Evolutionary conservation across 2,329 filamentous ascomycete species (phyloP).

Genomic region (Aspergillus fructus): DNA sequence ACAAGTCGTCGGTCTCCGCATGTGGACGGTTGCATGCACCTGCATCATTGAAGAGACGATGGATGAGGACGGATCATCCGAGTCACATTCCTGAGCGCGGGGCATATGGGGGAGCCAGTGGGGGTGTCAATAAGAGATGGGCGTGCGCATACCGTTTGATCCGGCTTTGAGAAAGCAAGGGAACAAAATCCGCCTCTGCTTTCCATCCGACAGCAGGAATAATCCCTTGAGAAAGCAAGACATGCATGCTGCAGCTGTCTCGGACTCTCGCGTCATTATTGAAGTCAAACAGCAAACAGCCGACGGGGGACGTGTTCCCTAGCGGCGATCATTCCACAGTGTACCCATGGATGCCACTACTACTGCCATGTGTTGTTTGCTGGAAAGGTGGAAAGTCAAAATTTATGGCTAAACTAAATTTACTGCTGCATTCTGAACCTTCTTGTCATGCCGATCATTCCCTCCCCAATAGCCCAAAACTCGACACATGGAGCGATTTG

Average conservation of each 20-base stretch:
- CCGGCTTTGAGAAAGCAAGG: background rate
- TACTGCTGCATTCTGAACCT: too few species aligned
- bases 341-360: constrained; percentile 21
- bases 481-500: background rate
- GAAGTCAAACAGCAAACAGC: background rate
- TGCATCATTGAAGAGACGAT: too few species aligned
- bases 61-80: background rate
- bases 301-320: constrained; percentile 18
- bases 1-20: too few species aligned
- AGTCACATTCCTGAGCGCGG: background rate
- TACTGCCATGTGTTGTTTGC: constrained; percentile 18
- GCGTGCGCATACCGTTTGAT: background rate
- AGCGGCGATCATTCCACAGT: constrained; percentile 26
- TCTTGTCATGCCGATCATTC: too few species aligned
- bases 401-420: too few species aligned
- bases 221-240: background rate
- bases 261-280: background rate
- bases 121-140: background rate
- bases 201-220: background rate
- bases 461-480: background rate
- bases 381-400: constrained; percentile 20
- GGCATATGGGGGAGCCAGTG: background rate
- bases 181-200: background rate
- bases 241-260: background rate
- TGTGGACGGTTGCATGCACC: too few species aligned